These are phyloP conservation scores for Cnidoscolus chayamansa DNA, from an alignment of 441 rosid genomes.

Conservation along the genomic window DNA sequence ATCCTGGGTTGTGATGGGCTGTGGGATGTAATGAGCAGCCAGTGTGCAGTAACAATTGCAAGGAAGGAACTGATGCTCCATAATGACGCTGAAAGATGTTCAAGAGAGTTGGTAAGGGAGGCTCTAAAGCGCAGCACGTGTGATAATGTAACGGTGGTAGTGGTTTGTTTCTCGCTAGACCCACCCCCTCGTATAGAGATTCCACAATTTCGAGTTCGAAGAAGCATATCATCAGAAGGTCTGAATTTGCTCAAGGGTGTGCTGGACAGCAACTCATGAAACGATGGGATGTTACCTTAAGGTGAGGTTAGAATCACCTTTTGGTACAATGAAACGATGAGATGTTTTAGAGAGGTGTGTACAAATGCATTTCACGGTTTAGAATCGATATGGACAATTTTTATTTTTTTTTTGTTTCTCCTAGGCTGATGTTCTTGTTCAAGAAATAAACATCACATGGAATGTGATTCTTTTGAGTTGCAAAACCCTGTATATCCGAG, in stretches of 20 bases:
- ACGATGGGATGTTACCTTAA: no score
- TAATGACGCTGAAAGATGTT: slow-evolving; percentile 89
- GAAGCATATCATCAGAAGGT: slow-evolving; percentile 88
- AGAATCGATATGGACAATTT: slow-evolving; percentile 16
- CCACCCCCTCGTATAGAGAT: slow-evolving; percentile 82
- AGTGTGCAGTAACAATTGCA: slow-evolving; percentile 17
- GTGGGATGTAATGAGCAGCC: slow-evolving; percentile 96
- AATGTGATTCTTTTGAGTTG: slow-evolving; percentile 31
- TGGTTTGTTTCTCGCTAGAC: slow-evolving; percentile 68
- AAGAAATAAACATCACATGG: slow-evolving; percentile 12
- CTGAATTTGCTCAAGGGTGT: slow-evolving; percentile 70
- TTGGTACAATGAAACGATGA: no score
- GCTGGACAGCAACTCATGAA: no score
- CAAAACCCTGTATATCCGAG: slow-evolving; percentile 26
- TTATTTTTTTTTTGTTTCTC: not conserved
- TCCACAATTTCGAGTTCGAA: slow-evolving; percentile 49
- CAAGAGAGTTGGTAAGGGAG: slow-evolving; percentile 77
- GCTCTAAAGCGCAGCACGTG: slow-evolving; percentile 72
- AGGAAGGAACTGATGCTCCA: slow-evolving; percentile 83
- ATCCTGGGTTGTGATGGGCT: slow-evolving; percentile 90
- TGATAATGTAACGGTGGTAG: slow-evolving; percentile 75
- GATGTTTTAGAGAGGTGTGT: not conserved
- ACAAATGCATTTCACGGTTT: slow-evolving; percentile 16
- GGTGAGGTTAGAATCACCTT: no score
- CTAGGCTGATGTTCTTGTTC: slow-evolving; percentile 7